Percentiles rank a stretch among this genome's conserved stretches.
Conservation (phyloP, 768 basidiomycete species). For the Hygrophorus russula region DNA sequence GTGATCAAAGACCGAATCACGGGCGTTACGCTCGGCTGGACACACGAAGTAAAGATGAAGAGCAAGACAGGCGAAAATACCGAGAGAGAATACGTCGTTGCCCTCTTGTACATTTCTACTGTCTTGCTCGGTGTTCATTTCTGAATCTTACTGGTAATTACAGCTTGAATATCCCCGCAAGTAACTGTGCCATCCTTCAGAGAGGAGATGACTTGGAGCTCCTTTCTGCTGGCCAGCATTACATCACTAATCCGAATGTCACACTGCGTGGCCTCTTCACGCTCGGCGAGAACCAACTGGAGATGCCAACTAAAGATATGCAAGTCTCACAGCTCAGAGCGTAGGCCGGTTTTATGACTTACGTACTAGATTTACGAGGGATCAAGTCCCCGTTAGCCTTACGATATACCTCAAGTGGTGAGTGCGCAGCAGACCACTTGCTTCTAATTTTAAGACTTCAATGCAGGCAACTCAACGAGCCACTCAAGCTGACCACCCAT, state of each 20-base stretch:
- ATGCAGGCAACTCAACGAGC: conserved; percentile 31
- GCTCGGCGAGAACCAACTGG: conserved; percentile 73
- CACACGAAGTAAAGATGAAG: conserved; percentile 72
- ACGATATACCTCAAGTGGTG: conserved; percentile 74
- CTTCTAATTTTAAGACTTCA: background rate
- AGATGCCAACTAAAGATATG: conserved; percentile 87
- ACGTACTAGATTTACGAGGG: conserved; percentile 57
- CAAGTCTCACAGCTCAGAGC: conserved; percentile 20
- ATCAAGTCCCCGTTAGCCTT: conserved; percentile 77
- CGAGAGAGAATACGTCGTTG: conserved; percentile 62
- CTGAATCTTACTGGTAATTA: too few relatives aligned
- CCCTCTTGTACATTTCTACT: conserved; percentile 46
- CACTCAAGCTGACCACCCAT: conserved; percentile 58
- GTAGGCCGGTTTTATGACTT: background rate
- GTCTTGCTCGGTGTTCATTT: background rate
- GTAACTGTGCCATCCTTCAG: conserved; percentile 80
- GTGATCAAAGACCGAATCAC: conserved; percentile 54
- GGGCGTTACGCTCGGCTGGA: conserved; percentile 51
- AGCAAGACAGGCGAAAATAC: conserved; percentile 33
- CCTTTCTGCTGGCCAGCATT: conserved; percentile 73
- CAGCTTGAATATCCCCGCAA: conserved; percentile 76
- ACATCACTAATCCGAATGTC: conserved; percentile 75
- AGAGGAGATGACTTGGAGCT: conserved; percentile 70
- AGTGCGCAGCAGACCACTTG: background rate
- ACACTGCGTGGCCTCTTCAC: conserved; percentile 74